phyloP scores from a whole-genome alignment of 805 yeast genomes.

The Metahyphopichia silvanorum region DNA sequence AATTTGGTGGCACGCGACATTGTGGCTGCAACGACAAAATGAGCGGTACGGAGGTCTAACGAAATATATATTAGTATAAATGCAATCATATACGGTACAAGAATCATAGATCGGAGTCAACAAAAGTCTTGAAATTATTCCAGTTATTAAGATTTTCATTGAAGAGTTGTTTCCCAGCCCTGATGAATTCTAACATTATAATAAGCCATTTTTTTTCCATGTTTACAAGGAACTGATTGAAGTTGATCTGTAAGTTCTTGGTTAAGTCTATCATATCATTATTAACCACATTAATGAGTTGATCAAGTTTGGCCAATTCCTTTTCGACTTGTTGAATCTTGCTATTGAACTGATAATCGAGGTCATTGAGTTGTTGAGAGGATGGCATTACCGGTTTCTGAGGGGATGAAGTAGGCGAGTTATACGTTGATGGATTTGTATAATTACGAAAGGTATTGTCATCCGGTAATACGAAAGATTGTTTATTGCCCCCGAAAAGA shows the following conservation, averaged over 20 bases:
- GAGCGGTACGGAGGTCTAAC: neutral
- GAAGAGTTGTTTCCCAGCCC: constrained; percentile 31
- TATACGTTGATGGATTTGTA: neutral
- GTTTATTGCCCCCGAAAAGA: constrained; percentile 37
- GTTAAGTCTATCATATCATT: constrained; percentile 45
- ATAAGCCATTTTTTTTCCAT: constrained; percentile 41
- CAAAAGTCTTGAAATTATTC: constrained; percentile 26
- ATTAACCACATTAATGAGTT: constrained; percentile 42
- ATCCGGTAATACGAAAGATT: constrained; percentile 7
- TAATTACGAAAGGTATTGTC: constrained; percentile 4
- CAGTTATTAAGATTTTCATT: constrained; percentile 28
- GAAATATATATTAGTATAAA: neutral
- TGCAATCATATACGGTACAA: neutral
- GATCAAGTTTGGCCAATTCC: constrained; percentile 44
- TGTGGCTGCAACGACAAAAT: neutral
- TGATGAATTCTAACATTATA: constrained; percentile 35
- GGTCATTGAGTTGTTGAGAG: neutral
- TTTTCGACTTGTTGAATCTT: constrained; percentile 34
- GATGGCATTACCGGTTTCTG: neutral
- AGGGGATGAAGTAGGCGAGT: constrained; percentile 2
- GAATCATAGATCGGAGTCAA: constrained; percentile 1
- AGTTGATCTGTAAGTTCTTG: constrained; percentile 38
- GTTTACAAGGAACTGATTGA: constrained; percentile 30
- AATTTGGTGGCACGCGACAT: neutral
- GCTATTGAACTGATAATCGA: constrained; percentile 18